Percentiles rank a stretch among this genome's conserved stretches.
These are phyloP conservation scores for Picea glauca DNA, from an alignment of 75 land plant species.

Conservation along the genomic window DNA sequence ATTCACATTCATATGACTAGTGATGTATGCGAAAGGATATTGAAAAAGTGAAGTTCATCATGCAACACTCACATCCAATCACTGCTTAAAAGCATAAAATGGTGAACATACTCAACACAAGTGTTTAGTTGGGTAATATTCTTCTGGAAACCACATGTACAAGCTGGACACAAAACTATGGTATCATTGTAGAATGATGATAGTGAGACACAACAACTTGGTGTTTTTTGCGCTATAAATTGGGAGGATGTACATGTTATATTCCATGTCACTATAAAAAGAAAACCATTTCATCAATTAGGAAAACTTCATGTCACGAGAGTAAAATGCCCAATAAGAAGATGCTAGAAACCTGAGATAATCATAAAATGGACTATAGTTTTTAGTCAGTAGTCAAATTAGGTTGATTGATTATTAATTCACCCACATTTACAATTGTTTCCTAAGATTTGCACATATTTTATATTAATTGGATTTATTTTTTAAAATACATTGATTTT, in stretches of 20 bases:
- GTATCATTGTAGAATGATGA: constrained; percentile 72
- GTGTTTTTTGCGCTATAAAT: constrained; percentile 44
- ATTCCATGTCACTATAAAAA: too few species aligned
- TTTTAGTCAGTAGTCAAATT: too few species aligned
- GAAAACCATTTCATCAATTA: constrained; percentile 37
- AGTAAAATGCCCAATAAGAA: neutral
- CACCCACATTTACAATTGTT: too few species aligned
- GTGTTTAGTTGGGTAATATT: constrained; percentile 26
- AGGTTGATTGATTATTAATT: too few species aligned
- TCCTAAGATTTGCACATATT: too few species aligned
- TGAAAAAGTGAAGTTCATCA: neutral
- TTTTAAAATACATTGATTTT: too few species aligned
- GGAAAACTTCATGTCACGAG: constrained; percentile 37
- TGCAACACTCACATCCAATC: neutral
- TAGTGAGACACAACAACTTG: constrained; percentile 77
- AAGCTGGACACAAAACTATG: constrained; percentile 61
- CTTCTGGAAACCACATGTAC: constrained; percentile 62
- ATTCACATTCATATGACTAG: too few species aligned
- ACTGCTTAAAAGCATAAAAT: neutral
- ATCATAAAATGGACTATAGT: too few species aligned
- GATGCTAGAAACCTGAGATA: neutral
- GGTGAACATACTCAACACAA: constrained; percentile 30
- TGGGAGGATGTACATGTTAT: constrained; percentile 44
- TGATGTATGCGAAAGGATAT: neutral
- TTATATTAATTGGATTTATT: too few species aligned